Evolutionary conservation across 2,329 filamentous ascomycete species (phyloP).

Genomic region (Neofusicoccum kwambonambiense): DNA sequence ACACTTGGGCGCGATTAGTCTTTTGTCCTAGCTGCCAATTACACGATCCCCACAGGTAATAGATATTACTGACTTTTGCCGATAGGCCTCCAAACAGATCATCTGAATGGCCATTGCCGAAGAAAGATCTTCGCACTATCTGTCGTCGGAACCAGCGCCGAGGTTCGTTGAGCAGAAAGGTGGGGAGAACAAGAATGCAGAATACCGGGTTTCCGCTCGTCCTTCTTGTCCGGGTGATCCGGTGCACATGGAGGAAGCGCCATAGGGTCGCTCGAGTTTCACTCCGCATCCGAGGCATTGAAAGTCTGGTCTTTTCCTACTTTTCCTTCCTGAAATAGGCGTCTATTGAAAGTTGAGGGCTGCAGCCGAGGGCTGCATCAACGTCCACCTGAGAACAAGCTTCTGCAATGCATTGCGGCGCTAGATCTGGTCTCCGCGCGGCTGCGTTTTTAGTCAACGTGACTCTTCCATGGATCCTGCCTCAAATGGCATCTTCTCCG

Average conservation of each 20-base stretch:
- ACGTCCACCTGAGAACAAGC: background rate
- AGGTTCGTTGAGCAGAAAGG: background rate
- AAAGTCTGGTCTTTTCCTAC: background rate
- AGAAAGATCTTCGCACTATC: background rate
- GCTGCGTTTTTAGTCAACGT: background rate
- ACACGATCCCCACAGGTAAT: conserved; percentile 6
- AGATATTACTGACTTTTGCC: background rate
- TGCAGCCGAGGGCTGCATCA: background rate
- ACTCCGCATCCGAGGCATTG: background rate
- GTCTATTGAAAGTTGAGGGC: background rate
- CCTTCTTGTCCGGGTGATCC: background rate
- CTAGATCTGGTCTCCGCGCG: background rate
- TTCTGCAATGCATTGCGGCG: background rate
- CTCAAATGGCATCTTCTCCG: background rate
- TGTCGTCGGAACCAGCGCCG: conserved; percentile 1
- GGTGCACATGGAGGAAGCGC: background rate
- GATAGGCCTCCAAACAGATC: conserved; percentile 4
- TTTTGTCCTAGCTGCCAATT: background rate
- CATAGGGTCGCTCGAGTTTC: background rate
- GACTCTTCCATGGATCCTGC: background rate
- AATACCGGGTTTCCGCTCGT: background rate
- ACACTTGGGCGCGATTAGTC: conserved; percentile 1
- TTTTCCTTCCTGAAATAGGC: background rate
- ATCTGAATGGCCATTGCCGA: background rate
- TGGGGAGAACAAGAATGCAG: background rate